phyloP scores from a whole-genome alignment of 805 yeast genomes.

The Candida andamanensis region DNA sequence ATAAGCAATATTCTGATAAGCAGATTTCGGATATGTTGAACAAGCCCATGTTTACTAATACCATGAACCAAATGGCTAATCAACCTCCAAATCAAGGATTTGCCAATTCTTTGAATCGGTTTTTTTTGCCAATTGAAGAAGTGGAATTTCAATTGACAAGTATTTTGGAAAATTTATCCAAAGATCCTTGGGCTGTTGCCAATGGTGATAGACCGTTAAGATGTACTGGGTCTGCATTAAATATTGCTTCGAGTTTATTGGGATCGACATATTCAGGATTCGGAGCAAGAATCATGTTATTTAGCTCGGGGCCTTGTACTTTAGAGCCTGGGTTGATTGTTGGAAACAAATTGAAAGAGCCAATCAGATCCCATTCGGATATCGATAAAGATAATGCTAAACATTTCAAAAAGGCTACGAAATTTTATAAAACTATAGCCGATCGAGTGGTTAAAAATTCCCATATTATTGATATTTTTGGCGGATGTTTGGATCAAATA shows the following conservation, averaged over 20 bases:
- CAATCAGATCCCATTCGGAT: slow-evolving; percentile 64
- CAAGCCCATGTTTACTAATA: slow-evolving; percentile 9
- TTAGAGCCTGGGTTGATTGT: slow-evolving; percentile 62
- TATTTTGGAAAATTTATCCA: slow-evolving; percentile 49
- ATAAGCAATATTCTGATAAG: slow-evolving; percentile 44
- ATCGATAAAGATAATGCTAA: slow-evolving; percentile 38
- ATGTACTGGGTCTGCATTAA: slow-evolving; percentile 58
- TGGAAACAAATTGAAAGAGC: slow-evolving; percentile 50
- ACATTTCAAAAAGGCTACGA: slow-evolving; percentile 33
- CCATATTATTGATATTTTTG: slow-evolving; percentile 50
- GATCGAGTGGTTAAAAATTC: slow-evolving; percentile 45
- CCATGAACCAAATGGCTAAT: slow-evolving; percentile 3
- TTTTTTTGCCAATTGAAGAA: slow-evolving; percentile 43
- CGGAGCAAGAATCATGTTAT: slow-evolving; percentile 72
- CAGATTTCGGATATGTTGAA: slow-evolving; percentile 27
- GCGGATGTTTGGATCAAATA: slow-evolving; percentile 66
- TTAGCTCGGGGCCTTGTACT: slow-evolving; percentile 76
- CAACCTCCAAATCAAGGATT: slow-evolving; percentile 5
- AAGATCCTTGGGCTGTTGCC: slow-evolving; percentile 75
- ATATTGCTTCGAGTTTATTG: slow-evolving; percentile 37
- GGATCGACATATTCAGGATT: slow-evolving; percentile 38
- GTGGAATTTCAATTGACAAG: slow-evolving; percentile 48
- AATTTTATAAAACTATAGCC: slow-evolving; percentile 48
- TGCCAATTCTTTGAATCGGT: slow-evolving; percentile 20
- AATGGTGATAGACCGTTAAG: slow-evolving; percentile 50